Conservation (phyloP, 1,284 basidiomycete genomes). For the Cryptococcus sp. region DNA sequence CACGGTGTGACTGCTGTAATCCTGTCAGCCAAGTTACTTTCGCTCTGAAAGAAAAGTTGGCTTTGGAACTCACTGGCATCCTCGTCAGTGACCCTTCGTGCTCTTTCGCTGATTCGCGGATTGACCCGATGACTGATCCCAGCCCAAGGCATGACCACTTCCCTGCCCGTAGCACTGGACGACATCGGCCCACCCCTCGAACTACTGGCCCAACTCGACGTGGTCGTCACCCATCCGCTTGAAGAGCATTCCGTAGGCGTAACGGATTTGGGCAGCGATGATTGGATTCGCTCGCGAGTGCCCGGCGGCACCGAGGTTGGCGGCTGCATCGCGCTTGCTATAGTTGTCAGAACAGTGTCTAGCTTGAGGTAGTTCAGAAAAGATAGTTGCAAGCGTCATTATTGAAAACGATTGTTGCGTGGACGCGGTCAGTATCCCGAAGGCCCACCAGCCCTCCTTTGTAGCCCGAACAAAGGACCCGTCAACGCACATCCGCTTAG, state of each 20-base stretch:
- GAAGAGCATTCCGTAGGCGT: constrained; percentile 10
- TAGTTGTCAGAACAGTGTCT: neutral
- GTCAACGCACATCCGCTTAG: neutral
- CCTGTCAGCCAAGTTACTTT: neutral
- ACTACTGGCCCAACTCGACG: constrained; percentile 10
- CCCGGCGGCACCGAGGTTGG: neutral
- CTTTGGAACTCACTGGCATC: constrained; percentile 3
- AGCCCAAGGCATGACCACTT: constrained; percentile 32
- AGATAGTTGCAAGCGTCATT: neutral
- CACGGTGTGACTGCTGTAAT: constrained; percentile 21
- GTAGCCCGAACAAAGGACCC: constrained; percentile 10
- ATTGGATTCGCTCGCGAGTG: neutral
- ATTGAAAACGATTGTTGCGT: neutral
- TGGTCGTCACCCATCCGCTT: constrained; percentile 19
- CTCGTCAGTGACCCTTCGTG: constrained; percentile 10
- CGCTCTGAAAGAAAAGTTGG: too few relatives aligned
- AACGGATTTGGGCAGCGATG: neutral
- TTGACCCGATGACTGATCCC: constrained; percentile 27
- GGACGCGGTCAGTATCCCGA: constrained; percentile 1
- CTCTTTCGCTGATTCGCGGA: constrained; percentile 9
- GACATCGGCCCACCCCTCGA: neutral
- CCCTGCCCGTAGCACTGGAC: neutral
- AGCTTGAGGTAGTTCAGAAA: too few relatives aligned
- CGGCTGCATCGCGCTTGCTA: neutral
- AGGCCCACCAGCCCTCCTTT: constrained; percentile 3